These are phyloP conservation scores for Komagataea norvegica DNA, from an alignment of 1,139 yeast species.

Conservation along the genomic window DNA sequence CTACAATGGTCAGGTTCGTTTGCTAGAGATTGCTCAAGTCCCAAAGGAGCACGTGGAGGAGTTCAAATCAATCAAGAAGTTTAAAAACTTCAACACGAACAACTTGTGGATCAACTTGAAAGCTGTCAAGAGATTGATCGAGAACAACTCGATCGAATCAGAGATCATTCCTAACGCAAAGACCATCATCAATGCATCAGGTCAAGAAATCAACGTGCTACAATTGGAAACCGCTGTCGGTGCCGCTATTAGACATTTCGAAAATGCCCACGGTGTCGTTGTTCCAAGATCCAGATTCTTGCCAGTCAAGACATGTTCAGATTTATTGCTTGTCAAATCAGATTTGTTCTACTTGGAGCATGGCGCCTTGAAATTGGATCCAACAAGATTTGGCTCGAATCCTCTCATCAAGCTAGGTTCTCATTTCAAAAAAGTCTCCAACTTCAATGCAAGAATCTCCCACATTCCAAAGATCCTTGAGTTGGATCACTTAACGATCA, in stretches of 20 bases:
- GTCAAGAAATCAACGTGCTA: slow-evolving; percentile 79
- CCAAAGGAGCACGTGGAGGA: slow-evolving; percentile 99
- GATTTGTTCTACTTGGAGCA: slow-evolving; percentile 89
- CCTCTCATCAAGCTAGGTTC: slow-evolving; percentile 96
- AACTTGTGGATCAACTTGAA: slow-evolving; percentile 95
- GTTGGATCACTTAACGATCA: slow-evolving; percentile 93
- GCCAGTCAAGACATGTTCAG: slow-evolving; percentile 97
- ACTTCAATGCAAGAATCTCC: slow-evolving; percentile 84
- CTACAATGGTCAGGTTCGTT: slow-evolving; percentile 91
- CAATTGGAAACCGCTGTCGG: slow-evolving; percentile 99
- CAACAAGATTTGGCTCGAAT: slow-evolving; percentile 84
- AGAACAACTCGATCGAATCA: slow-evolving; percentile 74
- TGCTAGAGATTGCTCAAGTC: slow-evolving; percentile 96
- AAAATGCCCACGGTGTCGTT: slow-evolving; percentile 95
- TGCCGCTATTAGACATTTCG: slow-evolving; percentile 96
- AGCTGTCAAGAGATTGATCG: slow-evolving; percentile 90
- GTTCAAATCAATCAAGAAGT: slow-evolving; percentile 94
- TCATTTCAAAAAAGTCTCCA: slow-evolving; percentile 91
- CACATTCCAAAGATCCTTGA: slow-evolving; percentile 96
- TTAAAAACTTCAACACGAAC: slow-evolving; percentile 96
- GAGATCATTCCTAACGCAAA: slow-evolving; percentile 96
- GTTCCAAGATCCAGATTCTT: slow-evolving; percentile 97
- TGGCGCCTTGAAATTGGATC: slow-evolving; percentile 83
- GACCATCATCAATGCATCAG: slow-evolving; percentile 60
- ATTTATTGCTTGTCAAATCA: slow-evolving; percentile 90